Conservation (phyloP, 768 basidiomycete species). For the Crucibulum laeve region DNA sequence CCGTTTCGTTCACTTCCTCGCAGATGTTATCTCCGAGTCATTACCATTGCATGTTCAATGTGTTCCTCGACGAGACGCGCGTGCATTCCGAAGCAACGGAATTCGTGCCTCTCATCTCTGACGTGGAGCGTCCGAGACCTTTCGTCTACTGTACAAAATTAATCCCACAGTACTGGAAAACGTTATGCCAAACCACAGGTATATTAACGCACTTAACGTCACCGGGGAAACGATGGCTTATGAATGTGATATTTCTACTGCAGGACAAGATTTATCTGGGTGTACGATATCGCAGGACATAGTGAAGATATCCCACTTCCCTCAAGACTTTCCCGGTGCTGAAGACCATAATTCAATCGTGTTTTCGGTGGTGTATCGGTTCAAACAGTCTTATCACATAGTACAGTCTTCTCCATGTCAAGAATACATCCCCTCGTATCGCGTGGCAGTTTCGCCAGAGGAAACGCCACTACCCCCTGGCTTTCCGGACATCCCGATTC, state of each 20-base stretch:
- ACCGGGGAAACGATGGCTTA: not conserved
- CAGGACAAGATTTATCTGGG: slow-evolving; percentile 13
- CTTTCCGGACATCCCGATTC: no score
- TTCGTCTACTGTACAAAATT: slow-evolving; percentile 7
- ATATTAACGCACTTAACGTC: slow-evolving; percentile 4
- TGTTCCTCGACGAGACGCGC: slow-evolving; percentile 16
- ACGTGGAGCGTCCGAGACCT: slow-evolving; percentile 9
- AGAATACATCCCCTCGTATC: no score
- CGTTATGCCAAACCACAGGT: slow-evolving; percentile 16
- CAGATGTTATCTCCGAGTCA: slow-evolving; percentile 8
- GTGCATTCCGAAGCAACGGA: slow-evolving; percentile 18
- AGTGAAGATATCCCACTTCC: no score
- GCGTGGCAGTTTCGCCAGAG: no score
- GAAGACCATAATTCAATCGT: no score
- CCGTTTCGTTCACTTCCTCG: slow-evolving; percentile 15
- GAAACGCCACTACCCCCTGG: no score
- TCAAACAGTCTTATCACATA: no score
- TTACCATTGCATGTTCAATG: slow-evolving; percentile 16
- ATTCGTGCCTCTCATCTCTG: slow-evolving; percentile 7
- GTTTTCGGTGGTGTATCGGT: no score
- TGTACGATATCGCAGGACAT: slow-evolving; percentile 20
- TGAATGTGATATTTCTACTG: not conserved
- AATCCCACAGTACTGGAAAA: slow-evolving; percentile 19
- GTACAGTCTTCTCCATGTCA: no score
- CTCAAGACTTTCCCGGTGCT: no score